These are phyloP conservation scores for Pelargonium nanum DNA, from an alignment of 345 rosid species.

Conservation along the genomic window DNA sequence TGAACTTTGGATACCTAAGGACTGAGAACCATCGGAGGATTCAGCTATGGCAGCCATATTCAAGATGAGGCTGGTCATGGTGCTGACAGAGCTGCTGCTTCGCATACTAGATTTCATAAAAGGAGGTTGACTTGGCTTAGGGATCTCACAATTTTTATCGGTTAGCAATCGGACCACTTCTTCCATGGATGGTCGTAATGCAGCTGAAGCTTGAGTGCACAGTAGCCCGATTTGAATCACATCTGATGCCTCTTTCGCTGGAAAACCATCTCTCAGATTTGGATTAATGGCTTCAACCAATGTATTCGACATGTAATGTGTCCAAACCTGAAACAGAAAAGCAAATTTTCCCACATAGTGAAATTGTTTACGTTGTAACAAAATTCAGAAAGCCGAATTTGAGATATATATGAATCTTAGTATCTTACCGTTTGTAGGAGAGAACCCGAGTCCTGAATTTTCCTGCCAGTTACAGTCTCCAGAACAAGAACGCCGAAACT, in stretches of 20 bases:
- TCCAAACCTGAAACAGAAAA: constrained; percentile 7
- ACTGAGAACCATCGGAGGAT: no score
- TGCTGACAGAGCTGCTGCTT: constrained; percentile 17
- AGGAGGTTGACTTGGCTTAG: constrained; percentile 15
- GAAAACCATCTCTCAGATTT: constrained; percentile 4
- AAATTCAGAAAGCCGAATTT: not conserved
- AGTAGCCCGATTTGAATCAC: constrained; percentile 14
- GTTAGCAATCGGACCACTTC: constrained; percentile 12
- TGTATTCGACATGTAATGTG: constrained; percentile 6
- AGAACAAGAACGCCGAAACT: constrained; percentile 12
- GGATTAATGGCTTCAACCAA: constrained; percentile 9
- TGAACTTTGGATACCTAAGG: no score
- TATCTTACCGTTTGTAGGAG: constrained; percentile 6
- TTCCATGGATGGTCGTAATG: constrained; percentile 14
- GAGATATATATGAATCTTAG: not conserved
- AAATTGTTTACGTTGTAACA: not conserved
- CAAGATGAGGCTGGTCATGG: no score
- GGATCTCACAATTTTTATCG: not conserved
- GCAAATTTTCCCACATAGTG: not conserved
- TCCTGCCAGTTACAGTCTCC: constrained; percentile 14
- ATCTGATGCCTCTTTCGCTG: constrained; percentile 4
- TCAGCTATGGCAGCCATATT: no score
- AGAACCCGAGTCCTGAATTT: constrained; percentile 8
- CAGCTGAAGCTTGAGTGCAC: constrained; percentile 17
- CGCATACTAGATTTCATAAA: constrained; percentile 6